Conservation (phyloP, 345 rosid genomes). For the Acer saccharum region DNA sequence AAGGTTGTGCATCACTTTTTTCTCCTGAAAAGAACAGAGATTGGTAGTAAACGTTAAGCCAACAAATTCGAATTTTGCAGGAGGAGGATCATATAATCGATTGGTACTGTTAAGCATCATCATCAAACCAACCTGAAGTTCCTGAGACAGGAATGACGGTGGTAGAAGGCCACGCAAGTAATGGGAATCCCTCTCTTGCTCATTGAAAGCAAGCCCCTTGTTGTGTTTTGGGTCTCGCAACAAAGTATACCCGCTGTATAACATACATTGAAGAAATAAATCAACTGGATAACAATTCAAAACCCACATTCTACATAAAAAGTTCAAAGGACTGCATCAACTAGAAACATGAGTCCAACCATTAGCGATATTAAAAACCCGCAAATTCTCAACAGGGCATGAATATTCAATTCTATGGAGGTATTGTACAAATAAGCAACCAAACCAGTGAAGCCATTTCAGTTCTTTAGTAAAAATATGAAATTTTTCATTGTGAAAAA, state of each 20-base stretch:
- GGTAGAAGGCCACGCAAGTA: slow-evolving; percentile 94
- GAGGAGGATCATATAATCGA: too few species aligned
- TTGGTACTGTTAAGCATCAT: neutral
- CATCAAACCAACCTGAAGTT: slow-evolving; percentile 65
- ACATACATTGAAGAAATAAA: neutral
- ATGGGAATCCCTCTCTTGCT: slow-evolving; percentile 90
- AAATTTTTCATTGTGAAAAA: neutral
- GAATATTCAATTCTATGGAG: neutral
- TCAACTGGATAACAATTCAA: neutral
- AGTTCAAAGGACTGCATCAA: neutral
- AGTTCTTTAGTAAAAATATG: neutral
- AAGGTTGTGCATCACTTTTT: slow-evolving; percentile 70
- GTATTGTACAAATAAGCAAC: neutral
- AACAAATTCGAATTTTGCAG: neutral
- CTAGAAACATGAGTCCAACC: neutral
- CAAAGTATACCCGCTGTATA: slow-evolving; percentile 75
- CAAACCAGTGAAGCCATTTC: neutral
- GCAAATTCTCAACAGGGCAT: neutral
- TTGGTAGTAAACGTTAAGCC: slow-evolving; percentile 11
- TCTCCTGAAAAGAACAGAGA: slow-evolving; percentile 50
- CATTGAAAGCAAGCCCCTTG: slow-evolving; percentile 87
- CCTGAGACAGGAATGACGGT: slow-evolving; percentile 68
- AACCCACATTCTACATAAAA: neutral
- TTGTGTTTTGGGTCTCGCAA: slow-evolving; percentile 89
- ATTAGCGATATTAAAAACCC: neutral